Conservation (phyloP, 345 rosid genomes). For the Syzygium aqueum region DNA sequence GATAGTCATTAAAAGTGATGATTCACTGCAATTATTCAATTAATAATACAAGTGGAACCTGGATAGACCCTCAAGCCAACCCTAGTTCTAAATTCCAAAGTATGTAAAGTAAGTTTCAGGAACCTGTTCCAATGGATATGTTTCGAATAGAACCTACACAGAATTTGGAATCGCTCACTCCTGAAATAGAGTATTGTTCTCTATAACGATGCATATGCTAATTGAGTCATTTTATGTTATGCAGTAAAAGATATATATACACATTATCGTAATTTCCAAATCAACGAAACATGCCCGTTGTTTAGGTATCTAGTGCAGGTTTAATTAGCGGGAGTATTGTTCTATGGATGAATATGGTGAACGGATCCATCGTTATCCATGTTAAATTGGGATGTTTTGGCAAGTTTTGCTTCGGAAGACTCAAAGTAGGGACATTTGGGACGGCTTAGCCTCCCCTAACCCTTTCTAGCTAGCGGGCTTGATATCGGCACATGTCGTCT, state of each 20-base stretch:
- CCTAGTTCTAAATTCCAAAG: too few relatives aligned
- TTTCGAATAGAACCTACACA: too few relatives aligned
- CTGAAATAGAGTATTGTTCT: neutral
- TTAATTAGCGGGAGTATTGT: neutral
- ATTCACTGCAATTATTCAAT: too few relatives aligned
- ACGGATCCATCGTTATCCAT: neutral
- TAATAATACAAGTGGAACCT: too few relatives aligned
- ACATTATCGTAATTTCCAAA: neutral
- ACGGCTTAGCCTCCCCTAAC: neutral
- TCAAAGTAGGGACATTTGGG: neutral
- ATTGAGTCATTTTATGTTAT: neutral
- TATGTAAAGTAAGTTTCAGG: too few relatives aligned
- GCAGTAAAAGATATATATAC: too few relatives aligned
- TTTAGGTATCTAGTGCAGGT: neutral
- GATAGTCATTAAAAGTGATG: too few relatives aligned
- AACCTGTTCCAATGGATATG: too few relatives aligned
- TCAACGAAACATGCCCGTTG: neutral
- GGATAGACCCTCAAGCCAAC: too few relatives aligned
- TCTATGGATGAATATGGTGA: neutral
- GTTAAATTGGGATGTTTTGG: neutral
- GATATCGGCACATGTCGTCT: too few relatives aligned
- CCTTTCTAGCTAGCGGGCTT: neutral
- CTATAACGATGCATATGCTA: neutral
- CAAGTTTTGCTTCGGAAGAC: neutral
- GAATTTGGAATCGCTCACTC: too few relatives aligned